A percentile compares a stretch with the other conserved stretches of the same genome.
Conservation (phyloP, 495 filamentous ascomycete species). For the Penicillium daleae region DNA sequence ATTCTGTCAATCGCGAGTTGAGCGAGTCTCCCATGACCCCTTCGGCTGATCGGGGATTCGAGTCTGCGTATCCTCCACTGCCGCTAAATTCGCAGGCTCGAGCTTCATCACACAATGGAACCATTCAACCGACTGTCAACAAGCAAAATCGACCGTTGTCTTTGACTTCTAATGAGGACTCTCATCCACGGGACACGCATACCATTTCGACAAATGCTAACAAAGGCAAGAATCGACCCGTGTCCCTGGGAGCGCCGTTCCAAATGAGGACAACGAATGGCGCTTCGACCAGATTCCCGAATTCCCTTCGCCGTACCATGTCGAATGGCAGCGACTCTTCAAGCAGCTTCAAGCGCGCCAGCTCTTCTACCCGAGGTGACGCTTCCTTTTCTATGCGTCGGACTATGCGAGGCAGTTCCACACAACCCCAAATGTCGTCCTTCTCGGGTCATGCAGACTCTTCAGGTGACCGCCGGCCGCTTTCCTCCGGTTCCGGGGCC, state of each 20-base stretch:
- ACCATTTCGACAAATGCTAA: slow-evolving; percentile 7
- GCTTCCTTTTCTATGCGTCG: slow-evolving; percentile 55
- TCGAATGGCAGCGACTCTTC: slow-evolving; percentile 64
- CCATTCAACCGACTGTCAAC: slow-evolving; percentile 17
- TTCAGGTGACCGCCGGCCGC: slow-evolving; percentile 34
- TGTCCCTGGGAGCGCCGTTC: slow-evolving; percentile 34
- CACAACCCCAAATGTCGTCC: slow-evolving; percentile 27
- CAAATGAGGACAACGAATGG: slow-evolving; percentile 11
- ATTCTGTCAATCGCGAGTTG: slow-evolving; percentile 16
- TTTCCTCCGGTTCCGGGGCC: slow-evolving; percentile 38
- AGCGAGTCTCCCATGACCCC: slow-evolving; percentile 28
- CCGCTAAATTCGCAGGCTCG: slow-evolving; percentile 16
- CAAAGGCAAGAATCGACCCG: slow-evolving; percentile 27
- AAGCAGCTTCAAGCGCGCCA: slow-evolving; percentile 62
- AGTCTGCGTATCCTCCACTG: slow-evolving; percentile 29
- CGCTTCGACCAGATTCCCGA: slow-evolving; percentile 9
- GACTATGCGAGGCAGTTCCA: slow-evolving; percentile 53
- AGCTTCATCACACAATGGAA: slow-evolving; percentile 14
- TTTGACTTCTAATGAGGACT: slow-evolving; percentile 23
- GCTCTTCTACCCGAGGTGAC: slow-evolving; percentile 38
- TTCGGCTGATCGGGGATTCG: slow-evolving; percentile 18
- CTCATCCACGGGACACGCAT: slow-evolving; percentile 20
- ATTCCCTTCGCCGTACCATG: slow-evolving; percentile 32
- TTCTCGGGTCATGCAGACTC: slow-evolving; percentile 36
- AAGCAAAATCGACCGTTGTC: slow-evolving; percentile 30